Evolutionary conservation across 2,329 filamentous ascomycete species (phyloP), one percentile per base, ranked within the genome.

Genomic region (Trichoderma koningii): DNA sequence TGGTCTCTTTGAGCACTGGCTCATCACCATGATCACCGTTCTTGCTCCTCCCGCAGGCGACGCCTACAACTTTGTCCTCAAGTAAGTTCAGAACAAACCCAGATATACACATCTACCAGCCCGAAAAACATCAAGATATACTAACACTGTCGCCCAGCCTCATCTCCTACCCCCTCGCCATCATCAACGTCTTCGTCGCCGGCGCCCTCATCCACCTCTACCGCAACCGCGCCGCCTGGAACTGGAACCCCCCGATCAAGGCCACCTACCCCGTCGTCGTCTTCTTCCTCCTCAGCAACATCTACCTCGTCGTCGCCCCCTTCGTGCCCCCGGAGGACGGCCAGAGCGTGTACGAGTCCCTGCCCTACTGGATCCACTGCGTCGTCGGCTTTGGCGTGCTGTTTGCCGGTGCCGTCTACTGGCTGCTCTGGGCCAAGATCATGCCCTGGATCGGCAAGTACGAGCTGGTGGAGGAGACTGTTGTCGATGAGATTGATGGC

Each of bases 21-120:
- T 84, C 38, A 84, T 88, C 14, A 88, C 83, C 0, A 82, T 87
- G 53, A 83, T 89, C 64, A 87, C 88, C 71, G 88, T 90, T 74
- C 77, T 90, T 2, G 87, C 86, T 0, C 87, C 88, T 42, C 88
- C 88, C 2, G 85, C 87, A 2, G 88, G 87, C 42, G 86, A 89
- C 73, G 86, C 86, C 0, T 89, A 88, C 75, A 87, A 87, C 76
- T 88, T 88, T 70, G 80, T 85, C 53, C 76, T 85, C 66, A 85
- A 87, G 81, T 84, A 77, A 71, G 80, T 72, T 15, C 15, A 38
- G 38, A 3, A 14, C 5, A 44, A 3, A 14, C 5, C 34, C 3
- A 15, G 3, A 41, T 15, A 38, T 3, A 38, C 9, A 38, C 3
- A 38, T 14, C 3, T 14, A 34, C 1, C 21, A 26, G 14, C 3